Conservation (phyloP, 179 eudicot genomes). For the Beta macrorhiza region DNA sequence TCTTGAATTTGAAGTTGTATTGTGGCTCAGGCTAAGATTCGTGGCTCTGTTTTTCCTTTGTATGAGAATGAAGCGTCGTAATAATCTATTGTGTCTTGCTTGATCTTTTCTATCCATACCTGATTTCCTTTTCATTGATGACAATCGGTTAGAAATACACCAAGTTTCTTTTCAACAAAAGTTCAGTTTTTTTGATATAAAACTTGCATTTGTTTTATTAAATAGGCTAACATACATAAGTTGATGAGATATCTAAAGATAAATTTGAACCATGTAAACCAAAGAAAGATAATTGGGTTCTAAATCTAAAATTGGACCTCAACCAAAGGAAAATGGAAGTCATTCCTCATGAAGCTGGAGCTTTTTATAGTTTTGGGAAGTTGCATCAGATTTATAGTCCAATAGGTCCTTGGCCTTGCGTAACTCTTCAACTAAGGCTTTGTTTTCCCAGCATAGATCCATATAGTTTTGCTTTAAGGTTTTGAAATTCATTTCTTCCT, state of each 20-base stretch:
- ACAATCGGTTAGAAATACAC: neutral
- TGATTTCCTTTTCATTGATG: neutral
- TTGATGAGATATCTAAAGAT: too few species aligned
- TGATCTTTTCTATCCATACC: neutral
- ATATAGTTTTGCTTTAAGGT: neutral
- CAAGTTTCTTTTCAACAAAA: too few species aligned
- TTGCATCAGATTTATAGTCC: neutral
- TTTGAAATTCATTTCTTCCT: too few species aligned
- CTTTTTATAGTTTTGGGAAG: too few species aligned
- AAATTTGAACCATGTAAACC: too few species aligned
- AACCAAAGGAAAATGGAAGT: too few species aligned
- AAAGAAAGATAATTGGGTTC: too few species aligned
- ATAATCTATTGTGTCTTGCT: neutral
- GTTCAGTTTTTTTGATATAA: neutral
- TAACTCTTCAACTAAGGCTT: neutral
- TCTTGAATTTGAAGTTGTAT: neutral
- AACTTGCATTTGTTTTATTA: too few species aligned
- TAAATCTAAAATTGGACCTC: too few species aligned
- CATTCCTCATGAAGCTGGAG: neutral
- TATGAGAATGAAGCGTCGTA: neutral
- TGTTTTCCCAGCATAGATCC: constrained; percentile 1
- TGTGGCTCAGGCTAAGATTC: neutral
- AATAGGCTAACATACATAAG: too few species aligned
- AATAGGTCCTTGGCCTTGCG: neutral
- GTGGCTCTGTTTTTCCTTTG: neutral